Evolutionary conservation across 345 rosid genomes (phyloP).

Genomic region (Eucalyptus erythrocorys): DNA sequence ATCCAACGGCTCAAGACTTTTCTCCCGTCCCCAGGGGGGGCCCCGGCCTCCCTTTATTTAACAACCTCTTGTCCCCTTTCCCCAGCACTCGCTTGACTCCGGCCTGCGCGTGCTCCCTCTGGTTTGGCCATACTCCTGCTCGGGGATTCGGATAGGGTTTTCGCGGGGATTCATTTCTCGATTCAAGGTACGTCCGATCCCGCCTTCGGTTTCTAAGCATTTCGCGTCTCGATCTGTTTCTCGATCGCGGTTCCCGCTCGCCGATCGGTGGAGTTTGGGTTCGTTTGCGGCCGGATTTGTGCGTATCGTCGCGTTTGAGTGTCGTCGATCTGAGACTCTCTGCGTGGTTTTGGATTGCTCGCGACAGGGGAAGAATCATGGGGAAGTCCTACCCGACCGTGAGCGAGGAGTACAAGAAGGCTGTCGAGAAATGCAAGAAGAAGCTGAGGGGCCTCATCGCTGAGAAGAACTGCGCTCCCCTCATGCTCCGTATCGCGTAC

Average conservation of each 20-base stretch:
- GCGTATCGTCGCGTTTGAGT: not conserved
- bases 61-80: not conserved
- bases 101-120: not conserved
- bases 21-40: too few species aligned
- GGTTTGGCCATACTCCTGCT: not conserved
- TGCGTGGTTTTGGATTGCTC: not conserved
- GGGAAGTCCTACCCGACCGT: constrained; percentile 70
- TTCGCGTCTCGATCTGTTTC: not conserved
- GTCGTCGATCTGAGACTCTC: not conserved
- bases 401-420: constrained; percentile 66
- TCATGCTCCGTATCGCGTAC: constrained; percentile 90
- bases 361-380: constrained; percentile 14
- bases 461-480: constrained; percentile 85
- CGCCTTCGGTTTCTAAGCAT: not conserved
- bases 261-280: not conserved
- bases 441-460: constrained; percentile 87
- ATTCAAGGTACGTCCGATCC: not conserved
- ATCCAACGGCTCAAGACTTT: not conserved
- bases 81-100: not conserved
- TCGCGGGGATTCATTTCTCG: not conserved
- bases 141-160: not conserved
- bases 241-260: not conserved
- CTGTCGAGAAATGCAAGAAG: constrained; percentile 61
- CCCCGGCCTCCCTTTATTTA: not conserved
- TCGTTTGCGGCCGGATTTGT: not conserved